Evolutionary conservation across 768 basidiomycete genomes (phyloP).

Genomic region (Coprinopsis strossmayeri): DNA sequence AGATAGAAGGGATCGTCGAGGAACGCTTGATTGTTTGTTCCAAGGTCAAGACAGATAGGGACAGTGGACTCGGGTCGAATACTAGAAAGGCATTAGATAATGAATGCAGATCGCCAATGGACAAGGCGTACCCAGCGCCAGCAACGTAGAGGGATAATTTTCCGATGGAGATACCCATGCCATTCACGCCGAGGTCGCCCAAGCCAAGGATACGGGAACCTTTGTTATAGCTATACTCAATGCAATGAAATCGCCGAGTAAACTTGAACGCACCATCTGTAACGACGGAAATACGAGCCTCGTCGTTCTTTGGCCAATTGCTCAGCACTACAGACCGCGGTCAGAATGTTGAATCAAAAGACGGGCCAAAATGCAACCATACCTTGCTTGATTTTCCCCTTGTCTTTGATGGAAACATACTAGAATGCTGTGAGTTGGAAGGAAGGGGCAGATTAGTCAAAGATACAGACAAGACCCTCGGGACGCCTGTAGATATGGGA

Average conservation of each 20-base stretch:
- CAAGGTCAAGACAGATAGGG: conserved; percentile 83
- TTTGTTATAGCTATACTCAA: conserved; percentile 17
- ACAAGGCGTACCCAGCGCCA: conserved; percentile 65
- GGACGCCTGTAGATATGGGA: conserved; percentile 71
- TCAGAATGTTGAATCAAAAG: not conserved
- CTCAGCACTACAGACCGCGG: conserved; percentile 39
- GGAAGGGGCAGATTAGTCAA: not conserved
- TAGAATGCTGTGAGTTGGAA: conserved; percentile 21
- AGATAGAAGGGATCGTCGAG: conserved; percentile 88
- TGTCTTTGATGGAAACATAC: conserved; percentile 80
- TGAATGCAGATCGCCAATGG: not conserved
- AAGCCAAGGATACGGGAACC: conserved; percentile 87
- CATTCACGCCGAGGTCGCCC: conserved; percentile 78
- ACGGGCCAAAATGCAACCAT: conserved; percentile 8
- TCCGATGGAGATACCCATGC: conserved; percentile 88
- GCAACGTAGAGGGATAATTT: conserved; percentile 88
- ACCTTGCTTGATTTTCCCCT: conserved; percentile 63
- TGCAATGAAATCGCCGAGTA: too few relatives aligned
- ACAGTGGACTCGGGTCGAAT: conserved; percentile 74
- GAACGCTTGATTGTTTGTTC: conserved; percentile 77
- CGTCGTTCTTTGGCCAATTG: conserved; percentile 66
- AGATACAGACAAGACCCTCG: conserved; percentile 58
- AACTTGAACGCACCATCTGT: conserved; percentile 66
- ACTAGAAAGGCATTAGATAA: conserved; percentile 26
- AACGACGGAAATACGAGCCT: conserved; percentile 87